These are phyloP conservation scores for Solanum aculeatissimum DNA, from an alignment of 305 asterid species.

Conservation along the genomic window DNA sequence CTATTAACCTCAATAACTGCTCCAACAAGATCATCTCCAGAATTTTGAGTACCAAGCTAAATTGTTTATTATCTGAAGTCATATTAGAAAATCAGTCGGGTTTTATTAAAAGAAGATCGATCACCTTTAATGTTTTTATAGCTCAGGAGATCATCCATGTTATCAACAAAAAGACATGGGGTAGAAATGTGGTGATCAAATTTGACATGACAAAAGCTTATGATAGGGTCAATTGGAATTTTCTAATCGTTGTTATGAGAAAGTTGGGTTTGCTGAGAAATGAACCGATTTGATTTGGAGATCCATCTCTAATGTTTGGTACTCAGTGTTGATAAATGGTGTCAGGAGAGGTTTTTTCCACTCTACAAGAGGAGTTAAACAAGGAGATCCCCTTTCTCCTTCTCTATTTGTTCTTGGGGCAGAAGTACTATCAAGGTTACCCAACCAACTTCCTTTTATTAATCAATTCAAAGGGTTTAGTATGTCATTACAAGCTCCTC, in stretches of 20 bases:
- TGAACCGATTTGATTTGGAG: background rate
- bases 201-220: background rate
- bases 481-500: no score
- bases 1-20: no score
- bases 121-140: no score
- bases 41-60: no score
- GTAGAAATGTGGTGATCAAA: background rate
- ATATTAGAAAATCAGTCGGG: no score
- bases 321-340: background rate
- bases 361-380: background rate
- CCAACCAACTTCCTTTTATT: background rate
- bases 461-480: no score
- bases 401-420: no score
- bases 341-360: background rate
- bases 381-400: background rate
- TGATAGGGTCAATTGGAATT: background rate
- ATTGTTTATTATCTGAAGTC: no score
- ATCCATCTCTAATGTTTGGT: background rate
- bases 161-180: background rate
- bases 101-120: no score
- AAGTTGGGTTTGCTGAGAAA: background rate
- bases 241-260: no score
- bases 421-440: background rate
- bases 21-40: no score
- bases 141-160: no score